phyloP scores from a whole-genome alignment of 345 rosid species.

The Nasturtium officinale region DNA sequence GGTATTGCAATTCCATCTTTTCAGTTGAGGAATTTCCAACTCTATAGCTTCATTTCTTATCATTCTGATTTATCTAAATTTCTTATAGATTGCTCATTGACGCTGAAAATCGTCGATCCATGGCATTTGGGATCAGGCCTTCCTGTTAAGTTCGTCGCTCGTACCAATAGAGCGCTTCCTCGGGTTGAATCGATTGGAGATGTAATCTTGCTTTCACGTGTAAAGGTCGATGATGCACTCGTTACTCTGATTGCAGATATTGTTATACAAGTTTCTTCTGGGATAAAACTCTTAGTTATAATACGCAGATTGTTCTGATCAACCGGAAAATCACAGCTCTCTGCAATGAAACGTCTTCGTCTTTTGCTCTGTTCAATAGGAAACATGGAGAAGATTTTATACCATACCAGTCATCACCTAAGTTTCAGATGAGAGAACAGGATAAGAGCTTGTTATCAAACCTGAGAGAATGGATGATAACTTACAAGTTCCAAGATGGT shows the following conservation, averaged over 20 bases:
- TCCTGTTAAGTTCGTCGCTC: constrained; percentile 34
- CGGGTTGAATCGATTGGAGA: constrained; percentile 34
- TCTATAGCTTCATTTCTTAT: background rate
- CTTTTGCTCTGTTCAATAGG: constrained; percentile 25
- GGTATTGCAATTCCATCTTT: constrained; percentile 18
- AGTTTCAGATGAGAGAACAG: constrained; percentile 34
- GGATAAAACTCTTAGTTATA: background rate
- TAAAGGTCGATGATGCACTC: constrained; percentile 24
- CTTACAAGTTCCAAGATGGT: constrained; percentile 32
- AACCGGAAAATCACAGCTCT: constrained; percentile 37
- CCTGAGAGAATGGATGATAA: constrained; percentile 33
- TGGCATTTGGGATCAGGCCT: constrained; percentile 31
- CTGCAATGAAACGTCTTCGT: constrained; percentile 28
- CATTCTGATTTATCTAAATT: background rate
- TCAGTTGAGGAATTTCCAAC: background rate
- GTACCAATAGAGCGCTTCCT: constrained; percentile 24
- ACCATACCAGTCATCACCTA: constrained; percentile 33
- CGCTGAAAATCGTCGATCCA: constrained; percentile 33
- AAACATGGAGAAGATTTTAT: background rate
- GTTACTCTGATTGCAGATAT: background rate
- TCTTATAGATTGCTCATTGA: constrained; percentile 22
- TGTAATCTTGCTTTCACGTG: constrained; percentile 34
- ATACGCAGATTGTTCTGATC: constrained; percentile 35
- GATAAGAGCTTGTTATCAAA: constrained; percentile 28
- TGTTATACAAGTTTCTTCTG: background rate